Conservation (phyloP, 2,329 filamentous ascomycete species). For the Cladosporium sphaerospermum region DNA sequence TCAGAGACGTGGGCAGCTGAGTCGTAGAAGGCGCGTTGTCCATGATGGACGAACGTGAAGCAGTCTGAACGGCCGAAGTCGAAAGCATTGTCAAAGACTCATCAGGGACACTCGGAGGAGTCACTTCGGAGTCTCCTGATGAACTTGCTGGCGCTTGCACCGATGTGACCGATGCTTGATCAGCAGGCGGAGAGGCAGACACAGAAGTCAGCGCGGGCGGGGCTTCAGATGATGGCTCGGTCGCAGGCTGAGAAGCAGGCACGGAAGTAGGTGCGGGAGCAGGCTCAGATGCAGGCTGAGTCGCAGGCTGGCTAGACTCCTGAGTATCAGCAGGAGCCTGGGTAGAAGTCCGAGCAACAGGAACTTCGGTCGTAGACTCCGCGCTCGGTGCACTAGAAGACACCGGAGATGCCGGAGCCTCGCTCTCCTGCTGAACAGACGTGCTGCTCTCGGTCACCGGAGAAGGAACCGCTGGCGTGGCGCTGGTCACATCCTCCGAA, state of each 20-base stretch:
- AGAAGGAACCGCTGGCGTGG: background rate
- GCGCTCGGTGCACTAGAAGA: conserved; percentile 4
- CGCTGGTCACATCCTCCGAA: background rate
- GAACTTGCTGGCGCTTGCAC: background rate
- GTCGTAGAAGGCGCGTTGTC: conserved; percentile 18
- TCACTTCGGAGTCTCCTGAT: conserved; percentile 3
- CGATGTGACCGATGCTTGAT: background rate
- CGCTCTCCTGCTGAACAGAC: conserved; percentile 1
- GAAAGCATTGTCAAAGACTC: conserved; percentile 22
- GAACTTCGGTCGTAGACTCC: background rate
- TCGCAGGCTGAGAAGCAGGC: background rate
- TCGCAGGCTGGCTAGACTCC: background rate
- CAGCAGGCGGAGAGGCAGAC: background rate
- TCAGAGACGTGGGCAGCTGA: conserved; percentile 13
- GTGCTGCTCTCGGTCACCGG: background rate
- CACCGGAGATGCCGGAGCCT: background rate
- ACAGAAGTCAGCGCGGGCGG: background rate
- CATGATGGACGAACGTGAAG: conserved; percentile 12
- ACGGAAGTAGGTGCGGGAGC: no score
- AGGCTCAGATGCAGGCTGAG: background rate
- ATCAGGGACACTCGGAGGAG: conserved; percentile 20
- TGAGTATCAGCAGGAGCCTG: background rate
- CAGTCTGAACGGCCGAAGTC: conserved; percentile 27
- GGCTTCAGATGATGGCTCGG: background rate
- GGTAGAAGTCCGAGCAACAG: background rate